Percentiles rank a stretch among this genome's conserved stretches.
Conservation (phyloP, 2,329 filamentous ascomycete genomes). For the Sclerotinia borealis region DNA sequence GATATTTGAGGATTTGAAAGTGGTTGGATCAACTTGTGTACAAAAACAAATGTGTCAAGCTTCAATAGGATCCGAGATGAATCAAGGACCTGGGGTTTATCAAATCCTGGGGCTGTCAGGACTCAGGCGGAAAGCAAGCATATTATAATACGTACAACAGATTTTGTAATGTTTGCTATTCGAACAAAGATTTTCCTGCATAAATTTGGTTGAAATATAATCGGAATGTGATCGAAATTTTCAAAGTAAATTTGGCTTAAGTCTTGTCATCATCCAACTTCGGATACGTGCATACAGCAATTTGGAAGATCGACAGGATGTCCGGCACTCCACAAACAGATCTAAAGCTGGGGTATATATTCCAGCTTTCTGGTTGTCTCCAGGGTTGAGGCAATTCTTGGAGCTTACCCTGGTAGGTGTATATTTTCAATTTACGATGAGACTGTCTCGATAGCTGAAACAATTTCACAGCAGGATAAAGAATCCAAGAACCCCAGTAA, state of each 20-base stretch:
- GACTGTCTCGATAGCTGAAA: slow-evolving; percentile 26
- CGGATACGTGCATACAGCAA: background rate
- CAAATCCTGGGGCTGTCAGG: slow-evolving; percentile 16
- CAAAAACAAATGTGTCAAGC: slow-evolving; percentile 17
- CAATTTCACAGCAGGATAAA: slow-evolving; percentile 20
- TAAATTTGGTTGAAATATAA: no score
- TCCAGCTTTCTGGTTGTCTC: slow-evolving; percentile 4
- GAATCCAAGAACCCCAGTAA: slow-evolving; percentile 14
- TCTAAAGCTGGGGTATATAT: background rate
- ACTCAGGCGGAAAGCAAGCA: slow-evolving; percentile 19
- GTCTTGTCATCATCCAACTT: background rate
- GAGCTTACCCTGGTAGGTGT: slow-evolving; percentile 16
- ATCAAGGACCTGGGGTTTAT: slow-evolving; percentile 12
- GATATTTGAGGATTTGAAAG: background rate
- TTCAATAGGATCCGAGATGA: slow-evolving; percentile 13
- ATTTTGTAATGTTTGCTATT: slow-evolving; percentile 18
- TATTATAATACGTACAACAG: slow-evolving; percentile 21
- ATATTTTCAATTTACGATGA: slow-evolving; percentile 19
- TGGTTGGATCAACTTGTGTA: slow-evolving; percentile 6
- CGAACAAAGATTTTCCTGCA: slow-evolving; percentile 1
- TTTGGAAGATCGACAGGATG: background rate
- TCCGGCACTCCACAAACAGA: slow-evolving; percentile 2
- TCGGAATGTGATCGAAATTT: slow-evolving; percentile 5
- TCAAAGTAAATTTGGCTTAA: background rate
- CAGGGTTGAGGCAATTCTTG: background rate